A percentile compares a stretch with the other conserved stretches of the same genome.
phyloP scores from a whole-genome alignment of 257 asterid species.

The Capsicum pubescens region DNA sequence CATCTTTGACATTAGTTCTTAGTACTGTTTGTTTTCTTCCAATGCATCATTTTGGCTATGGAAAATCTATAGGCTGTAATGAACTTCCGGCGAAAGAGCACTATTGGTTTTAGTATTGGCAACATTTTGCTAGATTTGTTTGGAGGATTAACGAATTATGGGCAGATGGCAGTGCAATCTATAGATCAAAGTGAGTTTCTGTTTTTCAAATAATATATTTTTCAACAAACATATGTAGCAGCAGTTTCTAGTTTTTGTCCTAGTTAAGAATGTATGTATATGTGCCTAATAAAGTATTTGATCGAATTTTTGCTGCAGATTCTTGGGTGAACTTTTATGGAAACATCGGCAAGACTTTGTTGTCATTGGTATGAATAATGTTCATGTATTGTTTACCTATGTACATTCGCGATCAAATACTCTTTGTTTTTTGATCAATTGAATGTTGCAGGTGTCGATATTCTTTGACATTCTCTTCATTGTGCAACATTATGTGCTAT shows the following conservation, averaged over 20 bases:
- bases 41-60: not conserved
- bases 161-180: conserved; percentile 91
- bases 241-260: not conserved
- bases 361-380: conserved; percentile 71
- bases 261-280: not conserved
- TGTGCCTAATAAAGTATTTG: not conserved
- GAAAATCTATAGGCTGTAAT: conserved; percentile 56
- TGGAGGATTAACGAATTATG: conserved; percentile 78
- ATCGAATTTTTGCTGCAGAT: conserved; percentile 43
- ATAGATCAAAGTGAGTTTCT: conserved; percentile 78
- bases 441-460: conserved; percentile 65
- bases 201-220: not conserved
- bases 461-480: conserved; percentile 84
- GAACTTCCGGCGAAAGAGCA: conserved; percentile 81
- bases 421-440: conserved; percentile 16
- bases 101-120: conserved; percentile 91
- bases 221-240: not conserved
- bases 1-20: not conserved
- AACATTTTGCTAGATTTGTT: conserved; percentile 84
- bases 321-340: conserved; percentile 93
- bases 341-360: conserved; percentile 86
- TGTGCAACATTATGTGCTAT: conserved; percentile 79
- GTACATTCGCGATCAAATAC: not conserved
- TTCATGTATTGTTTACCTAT: not conserved
- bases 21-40: not conserved